Base-by-base conservation (phyloP, 257 asterid species). In the Petrea volubilis region DNA sequence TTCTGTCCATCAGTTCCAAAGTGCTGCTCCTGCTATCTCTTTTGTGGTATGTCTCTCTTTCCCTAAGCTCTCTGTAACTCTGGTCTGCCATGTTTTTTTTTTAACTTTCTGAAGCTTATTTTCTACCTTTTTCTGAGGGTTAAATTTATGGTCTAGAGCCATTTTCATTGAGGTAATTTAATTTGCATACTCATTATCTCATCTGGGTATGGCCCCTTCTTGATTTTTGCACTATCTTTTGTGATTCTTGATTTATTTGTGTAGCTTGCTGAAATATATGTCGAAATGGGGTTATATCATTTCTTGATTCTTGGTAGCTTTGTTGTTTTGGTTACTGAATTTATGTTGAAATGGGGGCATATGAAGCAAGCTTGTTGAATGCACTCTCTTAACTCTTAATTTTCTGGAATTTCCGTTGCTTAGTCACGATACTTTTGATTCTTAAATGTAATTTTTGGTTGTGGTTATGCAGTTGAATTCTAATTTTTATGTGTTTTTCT, bases 1-100 rank as follows among this genome's bases (percentile, higher is more conserved):
- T 24, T 74, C 53, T 66, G 57, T 74, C 78, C 78, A 66, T 46
- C 67, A 13, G 15, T 44, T 60, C 29, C 47, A 62, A 50, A 18
- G 53, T 66, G 62, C 61, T 66, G n/a, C n/a, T n/a, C 6, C 63
- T 74, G 29, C 73, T 27, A 33, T 44, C 68, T 31, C 46, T 56
- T 64, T 44, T 63, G 10, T 41, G 7, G 77, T 72, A 23, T 3
- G 20, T 49, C 28, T 60, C 68, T 60, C 20, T 24, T 41, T 11
- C 41, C 68, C 27, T 62, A 7, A 11, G 7, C 12, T 38, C 11
- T 15, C 29, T 27, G 15, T 44, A 27, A 25, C 17, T 7, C 28
- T 44, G 43, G 33, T 25, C 49, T 69, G n/a, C n/a, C n/a, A n/a
- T n/a, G n/a, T n/a, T n/a, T n/a, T n/a, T n/a, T n/a, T n/a, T n/a